Percentiles rank a stretch among this genome's conserved stretches.
Conservation (phyloP, 139 green algal species). For the Pseudopediastrum boryanum region DNA sequence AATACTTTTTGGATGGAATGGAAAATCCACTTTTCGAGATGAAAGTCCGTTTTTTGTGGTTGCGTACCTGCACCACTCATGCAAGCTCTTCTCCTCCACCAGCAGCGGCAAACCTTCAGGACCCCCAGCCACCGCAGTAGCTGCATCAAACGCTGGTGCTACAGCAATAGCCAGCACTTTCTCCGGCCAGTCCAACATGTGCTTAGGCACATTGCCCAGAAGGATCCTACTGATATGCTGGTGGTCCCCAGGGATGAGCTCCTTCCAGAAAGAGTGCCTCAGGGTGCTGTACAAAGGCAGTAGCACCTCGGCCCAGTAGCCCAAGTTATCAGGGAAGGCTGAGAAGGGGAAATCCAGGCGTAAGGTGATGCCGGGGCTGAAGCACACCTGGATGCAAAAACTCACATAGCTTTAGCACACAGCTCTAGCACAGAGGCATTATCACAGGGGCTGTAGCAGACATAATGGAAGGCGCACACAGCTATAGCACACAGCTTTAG, state of each 20-base stretch:
- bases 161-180: constrained; percentile 64
- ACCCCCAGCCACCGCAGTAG: too few species aligned
- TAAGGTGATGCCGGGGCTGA: constrained; percentile 64
- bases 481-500: not conserved
- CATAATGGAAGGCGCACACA: not conserved
- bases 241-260: not conserved
- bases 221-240: constrained; percentile 48
- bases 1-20: too few species aligned
- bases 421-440: not conserved
- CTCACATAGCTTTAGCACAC: not conserved
- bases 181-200: constrained; percentile 66
- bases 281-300: constrained; percentile 64
- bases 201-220: constrained; percentile 46
- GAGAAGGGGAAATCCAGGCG: constrained; percentile 77
- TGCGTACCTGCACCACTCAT: too few species aligned
- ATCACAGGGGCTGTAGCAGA: not conserved
- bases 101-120: not conserved
- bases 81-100: not conserved
- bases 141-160: constrained; percentile 2
- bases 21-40: too few species aligned
- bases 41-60: too few species aligned
- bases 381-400: constrained; percentile 10
- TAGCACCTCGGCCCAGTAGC: constrained; percentile 81
- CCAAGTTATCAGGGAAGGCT: constrained; percentile 72
- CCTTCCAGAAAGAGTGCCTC: not conserved